Base-by-base conservation (phyloP, 306 rosid species). In the Quercus robur region DNA sequence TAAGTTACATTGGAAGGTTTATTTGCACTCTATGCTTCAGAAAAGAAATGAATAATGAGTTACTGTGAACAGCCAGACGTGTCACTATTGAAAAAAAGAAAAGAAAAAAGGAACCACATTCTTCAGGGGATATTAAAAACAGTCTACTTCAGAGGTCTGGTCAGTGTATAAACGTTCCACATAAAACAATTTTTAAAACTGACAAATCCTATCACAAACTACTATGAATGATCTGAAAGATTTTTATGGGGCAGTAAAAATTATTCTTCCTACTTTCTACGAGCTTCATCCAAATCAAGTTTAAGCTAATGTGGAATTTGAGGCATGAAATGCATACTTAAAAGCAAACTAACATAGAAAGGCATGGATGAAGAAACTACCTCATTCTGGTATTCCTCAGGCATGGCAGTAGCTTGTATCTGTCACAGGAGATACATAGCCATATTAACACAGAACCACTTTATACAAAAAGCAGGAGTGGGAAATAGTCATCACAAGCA, bases 331-430 rank as follows among this genome's bases (percentile, higher is more conserved):
- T 30, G 68, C 28, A 55, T 20, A 1, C 7, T 17, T 11, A 6
- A 74, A 49, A 70, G 23, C n/a, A 30, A 56, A 63, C 26, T 21
- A 21, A 41, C 14, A 74, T 69, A 59, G 44, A 81, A 63, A 21
- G 31, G 74, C 46, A 41, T 8, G 26, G 71, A 56, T 55, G 54
- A 66, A 73, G 82, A 56, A 77, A 82, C 72, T 79, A 92, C 94
- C 93, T 92, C 85, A 44, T 79, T 78, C 52, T 41, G 86, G 75
- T 80, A 92, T 71, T 87, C 88, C 58, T 81, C 85, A 0, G 93
- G 87, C 90, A 83, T 84, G 9, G 73, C 70, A 74, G 31, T 68
- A 35, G 86, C 86, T 80, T 56, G 85, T 69, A 92, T 90, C 97
- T 92, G 63, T 74, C 76, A 75, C 59, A 71, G 63, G 21, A 66